Evolutionary conservation across 2,329 filamentous ascomycete species (phyloP).

Genomic region (Hypoxylon rubiginosum): DNA sequence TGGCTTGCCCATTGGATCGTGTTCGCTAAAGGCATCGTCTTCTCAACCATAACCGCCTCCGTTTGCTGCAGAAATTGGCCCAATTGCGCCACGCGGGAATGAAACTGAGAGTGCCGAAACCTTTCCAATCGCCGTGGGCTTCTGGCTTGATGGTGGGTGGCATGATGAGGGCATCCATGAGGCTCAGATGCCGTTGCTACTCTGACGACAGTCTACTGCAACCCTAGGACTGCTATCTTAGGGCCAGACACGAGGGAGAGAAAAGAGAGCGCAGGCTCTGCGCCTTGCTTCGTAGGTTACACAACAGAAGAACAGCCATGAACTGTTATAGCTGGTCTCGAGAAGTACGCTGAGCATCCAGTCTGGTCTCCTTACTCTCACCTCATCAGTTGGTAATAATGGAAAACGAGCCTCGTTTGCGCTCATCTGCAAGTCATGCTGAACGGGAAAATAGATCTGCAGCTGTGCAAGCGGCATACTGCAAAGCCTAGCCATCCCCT

Average conservation of each 20-base stretch:
- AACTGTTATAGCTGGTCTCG: constrained; percentile 4
- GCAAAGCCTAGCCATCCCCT: constrained; percentile 20
- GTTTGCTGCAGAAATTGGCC: constrained; percentile 17
- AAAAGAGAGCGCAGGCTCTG: constrained; percentile 18
- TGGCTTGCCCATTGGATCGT: constrained; percentile 8
- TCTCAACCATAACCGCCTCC: constrained; percentile 6
- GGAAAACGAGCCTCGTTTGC: constrained; percentile 27
- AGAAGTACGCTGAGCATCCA: constrained; percentile 1
- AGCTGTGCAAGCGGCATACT: constrained; percentile 19
- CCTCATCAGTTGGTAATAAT: constrained; percentile 14
- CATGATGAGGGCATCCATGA: constrained; percentile 26
- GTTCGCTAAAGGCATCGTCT: constrained; percentile 12
- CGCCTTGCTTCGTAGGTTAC: constrained; percentile 31
- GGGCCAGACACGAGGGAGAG: constrained; percentile 19
- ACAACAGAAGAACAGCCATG: constrained; percentile 9
- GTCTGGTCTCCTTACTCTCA: constrained; percentile 16
- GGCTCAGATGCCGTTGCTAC: constrained; percentile 38
- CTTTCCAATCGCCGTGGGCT: constrained; percentile 21
- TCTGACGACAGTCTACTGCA: constrained; percentile 24
- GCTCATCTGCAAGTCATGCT: constrained; percentile 23
- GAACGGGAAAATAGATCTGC: constrained; percentile 28
- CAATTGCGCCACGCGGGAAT: constrained; percentile 32
- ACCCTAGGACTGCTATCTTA: constrained; percentile 28
- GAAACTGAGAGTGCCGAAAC: constrained; percentile 16
- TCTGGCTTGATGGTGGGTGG: constrained; percentile 11